Evolutionary conservation across 768 basidiomycete species (phyloP).

Genomic region (Hygrocybe coccinea): DNA sequence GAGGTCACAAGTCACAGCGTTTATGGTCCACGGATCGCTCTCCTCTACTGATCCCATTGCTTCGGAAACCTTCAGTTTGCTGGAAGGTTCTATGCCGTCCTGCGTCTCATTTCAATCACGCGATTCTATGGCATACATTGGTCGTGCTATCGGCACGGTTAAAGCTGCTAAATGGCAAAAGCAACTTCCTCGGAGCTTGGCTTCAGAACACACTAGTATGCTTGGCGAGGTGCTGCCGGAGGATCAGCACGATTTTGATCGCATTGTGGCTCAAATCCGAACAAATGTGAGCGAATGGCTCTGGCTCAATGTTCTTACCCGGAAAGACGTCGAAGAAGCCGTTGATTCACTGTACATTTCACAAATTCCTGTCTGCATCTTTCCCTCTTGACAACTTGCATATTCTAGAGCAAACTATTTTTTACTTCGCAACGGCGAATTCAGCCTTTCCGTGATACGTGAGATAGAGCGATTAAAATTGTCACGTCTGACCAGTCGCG

Average conservation of each 20-base stretch:
- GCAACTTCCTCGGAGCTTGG: slow-evolving; percentile 65
- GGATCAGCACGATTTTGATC: slow-evolving; percentile 73
- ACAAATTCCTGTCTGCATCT: neutral
- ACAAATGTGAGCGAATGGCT: slow-evolving; percentile 89
- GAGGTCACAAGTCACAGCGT: slow-evolving; percentile 77
- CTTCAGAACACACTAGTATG: slow-evolving; percentile 58
- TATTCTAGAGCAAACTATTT: slow-evolving; percentile 77
- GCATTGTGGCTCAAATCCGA: slow-evolving; percentile 67
- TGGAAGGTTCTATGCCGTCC: slow-evolving; percentile 66
- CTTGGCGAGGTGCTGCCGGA: slow-evolving; percentile 67
- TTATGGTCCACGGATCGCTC: slow-evolving; percentile 74
- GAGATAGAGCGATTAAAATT: slow-evolving; percentile 83
- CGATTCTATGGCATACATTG: slow-evolving; percentile 83
- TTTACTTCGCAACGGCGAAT: slow-evolving; percentile 83
- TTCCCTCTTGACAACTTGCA: slow-evolving; percentile 7
- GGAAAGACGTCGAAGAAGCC: slow-evolving; percentile 75
- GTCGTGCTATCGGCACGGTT: slow-evolving; percentile 80
- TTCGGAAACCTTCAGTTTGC: slow-evolving; percentile 52
- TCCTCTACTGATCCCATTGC: slow-evolving; percentile 64
- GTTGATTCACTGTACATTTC: slow-evolving; percentile 74
- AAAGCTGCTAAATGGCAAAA: slow-evolving; percentile 74
- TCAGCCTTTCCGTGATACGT: slow-evolving; percentile 73
- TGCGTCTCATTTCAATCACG: slow-evolving; percentile 67
- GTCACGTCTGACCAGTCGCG: slow-evolving; percentile 65
- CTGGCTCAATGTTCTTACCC: slow-evolving; percentile 84